These are phyloP conservation scores for Emmonsiellopsis sp. DNA, from an alignment of 2,329 filamentous ascomycete genomes.

Conservation along the genomic window DNA sequence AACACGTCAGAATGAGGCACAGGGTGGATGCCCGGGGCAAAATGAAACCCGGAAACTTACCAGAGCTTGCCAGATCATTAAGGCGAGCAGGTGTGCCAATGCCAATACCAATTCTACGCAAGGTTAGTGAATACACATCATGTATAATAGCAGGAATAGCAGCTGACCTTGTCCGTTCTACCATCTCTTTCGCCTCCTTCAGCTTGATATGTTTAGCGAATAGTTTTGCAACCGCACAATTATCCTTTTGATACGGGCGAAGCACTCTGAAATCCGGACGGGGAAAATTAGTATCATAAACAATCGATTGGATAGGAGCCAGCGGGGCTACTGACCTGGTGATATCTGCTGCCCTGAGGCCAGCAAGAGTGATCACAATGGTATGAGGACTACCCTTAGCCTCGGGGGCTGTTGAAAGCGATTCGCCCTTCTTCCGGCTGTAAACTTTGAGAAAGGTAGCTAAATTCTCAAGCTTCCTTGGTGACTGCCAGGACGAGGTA, in stretches of 20 bases:
- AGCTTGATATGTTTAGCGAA: conserved; percentile 99
- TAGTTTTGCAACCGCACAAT: conserved; percentile 73
- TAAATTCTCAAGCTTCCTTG: conserved; percentile 62
- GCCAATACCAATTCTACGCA: conserved; percentile 66
- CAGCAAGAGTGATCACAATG: conserved; percentile 76
- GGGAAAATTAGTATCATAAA: not conserved
- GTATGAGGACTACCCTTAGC: conserved; percentile 72
- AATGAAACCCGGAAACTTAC: conserved; percentile 37
- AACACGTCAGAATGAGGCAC: conserved; percentile 11
- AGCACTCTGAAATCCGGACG: conserved; percentile 45
- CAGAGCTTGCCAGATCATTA: conserved; percentile 71
- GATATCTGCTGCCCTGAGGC: conserved; percentile 76
- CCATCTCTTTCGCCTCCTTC: conserved; percentile 69
- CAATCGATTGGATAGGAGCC: conserved; percentile 8
- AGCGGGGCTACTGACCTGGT: conserved; percentile 49
- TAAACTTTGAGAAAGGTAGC: conserved; percentile 65
- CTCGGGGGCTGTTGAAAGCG: conserved; percentile 56
- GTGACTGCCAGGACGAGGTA: conserved; percentile 63
- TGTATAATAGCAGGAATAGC: not conserved
- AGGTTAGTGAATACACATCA: not conserved
- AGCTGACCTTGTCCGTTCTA: conserved; percentile 51
- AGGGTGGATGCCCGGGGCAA: not conserved
- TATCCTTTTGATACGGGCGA: conserved; percentile 70
- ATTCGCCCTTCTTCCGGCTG: conserved; percentile 45
- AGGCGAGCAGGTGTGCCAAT: conserved; percentile 83